Percentiles rank a stretch among this genome's conserved stretches.
Conservation (phyloP, 148 eudicot genomes). For the Rhododendron ovatum region DNA sequence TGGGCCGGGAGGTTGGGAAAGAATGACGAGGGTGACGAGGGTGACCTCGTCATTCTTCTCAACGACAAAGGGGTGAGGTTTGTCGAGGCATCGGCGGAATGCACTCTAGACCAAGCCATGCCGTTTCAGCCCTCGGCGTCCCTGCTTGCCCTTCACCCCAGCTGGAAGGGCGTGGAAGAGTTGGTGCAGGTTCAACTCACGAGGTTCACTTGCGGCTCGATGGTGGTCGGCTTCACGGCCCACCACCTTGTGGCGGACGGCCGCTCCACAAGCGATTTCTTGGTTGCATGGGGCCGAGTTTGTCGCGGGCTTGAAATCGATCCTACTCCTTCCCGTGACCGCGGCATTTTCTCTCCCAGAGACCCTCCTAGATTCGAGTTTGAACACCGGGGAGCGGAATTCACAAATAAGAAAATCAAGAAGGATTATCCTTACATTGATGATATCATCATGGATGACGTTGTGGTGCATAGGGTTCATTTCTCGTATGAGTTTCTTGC, state of each 20-base stretch:
- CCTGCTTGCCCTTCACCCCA: constrained; percentile 29
- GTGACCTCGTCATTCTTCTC: constrained; percentile 16
- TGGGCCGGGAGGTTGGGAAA: constrained; percentile 34
- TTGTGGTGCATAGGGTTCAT: constrained; percentile 30
- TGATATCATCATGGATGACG: not conserved
- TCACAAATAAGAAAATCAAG: constrained; percentile 1
- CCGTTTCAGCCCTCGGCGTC: constrained; percentile 23
- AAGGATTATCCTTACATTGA: constrained; percentile 7
- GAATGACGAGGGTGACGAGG: constrained; percentile 16
- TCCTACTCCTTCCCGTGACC: constrained; percentile 24
- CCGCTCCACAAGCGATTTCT: constrained; percentile 33
- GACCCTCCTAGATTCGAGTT: constrained; percentile 28
- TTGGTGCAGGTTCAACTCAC: constrained; percentile 40
- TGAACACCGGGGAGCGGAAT: constrained; percentile 32
- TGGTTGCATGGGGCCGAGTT: constrained; percentile 45
- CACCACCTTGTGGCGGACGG: constrained; percentile 41
- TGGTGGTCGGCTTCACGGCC: constrained; percentile 38
- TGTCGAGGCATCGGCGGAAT: constrained; percentile 31
- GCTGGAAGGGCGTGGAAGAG: constrained; percentile 20
- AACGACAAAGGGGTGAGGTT: constrained; percentile 35
- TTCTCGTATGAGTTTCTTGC: constrained; percentile 27
- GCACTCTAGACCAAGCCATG: constrained; percentile 20
- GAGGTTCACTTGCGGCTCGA: constrained; percentile 40
- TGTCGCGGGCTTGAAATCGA: constrained; percentile 23
- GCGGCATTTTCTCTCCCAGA: constrained; percentile 24